Evolutionary conservation across 306 rosid genomes (phyloP).

Genomic region (Arachis hypogaea): DNA sequence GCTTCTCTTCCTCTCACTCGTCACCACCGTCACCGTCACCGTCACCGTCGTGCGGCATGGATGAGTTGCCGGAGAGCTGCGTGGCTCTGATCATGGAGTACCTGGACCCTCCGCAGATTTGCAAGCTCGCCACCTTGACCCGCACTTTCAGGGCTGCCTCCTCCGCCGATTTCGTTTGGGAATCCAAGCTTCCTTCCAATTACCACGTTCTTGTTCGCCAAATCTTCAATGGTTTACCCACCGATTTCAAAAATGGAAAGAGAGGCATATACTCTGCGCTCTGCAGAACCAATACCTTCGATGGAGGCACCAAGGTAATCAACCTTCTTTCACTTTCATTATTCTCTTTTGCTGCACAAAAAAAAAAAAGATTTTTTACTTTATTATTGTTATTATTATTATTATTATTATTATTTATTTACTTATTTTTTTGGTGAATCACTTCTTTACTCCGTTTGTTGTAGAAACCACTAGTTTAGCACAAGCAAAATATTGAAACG

Average conservation of each 20-base stretch:
- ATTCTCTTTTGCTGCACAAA: background rate
- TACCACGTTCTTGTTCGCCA: slow-evolving; percentile 45
- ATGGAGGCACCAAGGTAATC: slow-evolving; percentile 70
- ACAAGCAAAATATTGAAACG: too few species aligned
- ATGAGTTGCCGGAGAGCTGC: slow-evolving; percentile 82
- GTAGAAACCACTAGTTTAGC: too few species aligned
- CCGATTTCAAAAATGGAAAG: slow-evolving; percentile 60
- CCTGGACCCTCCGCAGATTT: slow-evolving; percentile 84
- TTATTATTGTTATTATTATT: too few species aligned
- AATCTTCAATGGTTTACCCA: slow-evolving; percentile 50
- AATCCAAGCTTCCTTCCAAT: slow-evolving; percentile 80
- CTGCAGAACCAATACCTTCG: slow-evolving; percentile 57
- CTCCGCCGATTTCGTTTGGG: slow-evolving; percentile 90
- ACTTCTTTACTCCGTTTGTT: too few species aligned
- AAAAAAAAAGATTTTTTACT: background rate
- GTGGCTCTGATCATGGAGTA: slow-evolving; percentile 61
- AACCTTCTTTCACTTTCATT: background rate
- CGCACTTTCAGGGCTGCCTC: slow-evolving; percentile 88
- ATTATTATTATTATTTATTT: too few species aligned
- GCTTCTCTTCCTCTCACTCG: slow-evolving; percentile 38
- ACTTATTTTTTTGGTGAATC: background rate
- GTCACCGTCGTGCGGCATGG: slow-evolving; percentile 42
- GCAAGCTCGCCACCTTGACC: slow-evolving; percentile 66
- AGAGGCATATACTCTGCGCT: slow-evolving; percentile 69
- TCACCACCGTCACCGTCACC: background rate